phyloP scores from a whole-genome alignment of 257 asterid species.

The Solanum lycopersicoides region DNA sequence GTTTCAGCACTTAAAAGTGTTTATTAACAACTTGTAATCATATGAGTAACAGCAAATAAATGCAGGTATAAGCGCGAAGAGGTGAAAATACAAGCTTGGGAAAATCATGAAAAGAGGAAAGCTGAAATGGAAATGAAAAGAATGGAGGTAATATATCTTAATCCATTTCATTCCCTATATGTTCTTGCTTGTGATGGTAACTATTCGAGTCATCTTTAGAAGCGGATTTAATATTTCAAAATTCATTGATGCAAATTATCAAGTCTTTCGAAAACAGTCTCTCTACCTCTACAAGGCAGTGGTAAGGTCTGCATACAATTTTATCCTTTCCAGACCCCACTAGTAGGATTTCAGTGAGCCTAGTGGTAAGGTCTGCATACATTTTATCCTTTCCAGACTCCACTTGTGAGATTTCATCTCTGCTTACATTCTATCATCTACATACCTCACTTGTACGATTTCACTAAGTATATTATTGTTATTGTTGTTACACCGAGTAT shows the following conservation, averaged over 20 bases:
- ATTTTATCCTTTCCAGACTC: not conserved
- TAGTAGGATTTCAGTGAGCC: not conserved
- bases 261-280: too few species aligned
- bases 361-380: too few species aligned
- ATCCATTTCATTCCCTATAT: not conserved
- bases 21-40: not conserved
- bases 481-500: not conserved
- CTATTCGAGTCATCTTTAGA: not conserved
- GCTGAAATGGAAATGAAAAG: constrained; percentile 83
- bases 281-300: not conserved
- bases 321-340: not conserved
- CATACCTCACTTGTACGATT: too few species aligned
- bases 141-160: constrained; percentile 47
- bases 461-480: too few species aligned
- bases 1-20: not conserved
- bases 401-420: not conserved
- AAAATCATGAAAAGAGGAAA: constrained; percentile 75
- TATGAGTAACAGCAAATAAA: not conserved
- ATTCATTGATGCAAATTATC: not conserved
- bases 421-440: too few species aligned
- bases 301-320: too few species aligned
- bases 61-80: constrained; percentile 86
- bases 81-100: constrained; percentile 93
- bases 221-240: not conserved
- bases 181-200: not conserved